Conservation (phyloP, 305 asterid genomes). For the Solanum hybrid region DNA sequence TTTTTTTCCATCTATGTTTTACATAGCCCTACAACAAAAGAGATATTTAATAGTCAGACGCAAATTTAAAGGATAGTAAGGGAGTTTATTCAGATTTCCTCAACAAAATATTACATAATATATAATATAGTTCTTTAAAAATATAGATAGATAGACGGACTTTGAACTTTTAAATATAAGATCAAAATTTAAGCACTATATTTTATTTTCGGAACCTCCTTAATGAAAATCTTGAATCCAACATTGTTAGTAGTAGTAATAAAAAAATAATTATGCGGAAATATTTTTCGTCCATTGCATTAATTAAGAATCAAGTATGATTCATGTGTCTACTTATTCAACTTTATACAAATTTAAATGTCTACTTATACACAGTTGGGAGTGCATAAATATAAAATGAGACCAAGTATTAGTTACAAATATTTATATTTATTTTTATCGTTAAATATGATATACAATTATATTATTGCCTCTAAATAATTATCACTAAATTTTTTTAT, state of each 20-base stretch:
- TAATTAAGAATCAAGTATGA: neutral
- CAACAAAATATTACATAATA: neutral
- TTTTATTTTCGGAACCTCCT: no score
- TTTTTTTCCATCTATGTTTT: neutral
- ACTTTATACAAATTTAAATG: no score
- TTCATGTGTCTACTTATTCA: neutral
- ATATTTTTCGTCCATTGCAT: neutral
- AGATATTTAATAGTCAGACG: neutral
- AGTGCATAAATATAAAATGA: neutral
- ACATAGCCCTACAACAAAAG: neutral
- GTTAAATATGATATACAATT: neutral
- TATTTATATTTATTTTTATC: neutral
- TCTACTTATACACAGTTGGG: neutral
- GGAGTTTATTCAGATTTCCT: neutral
- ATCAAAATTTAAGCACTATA: neutral
- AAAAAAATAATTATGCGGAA: neutral
- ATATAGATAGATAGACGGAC: neutral
- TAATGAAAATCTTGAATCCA: neutral
- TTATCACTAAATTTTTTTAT: neutral
- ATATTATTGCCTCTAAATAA: neutral
- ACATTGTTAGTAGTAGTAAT: neutral
- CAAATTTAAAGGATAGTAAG: neutral
- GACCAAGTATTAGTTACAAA: neutral
- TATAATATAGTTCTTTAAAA: neutral
- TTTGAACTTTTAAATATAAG: neutral